Base-by-base conservation (phyloP, 257 asterid genomes). In the Lavandula angustifolia region DNA sequence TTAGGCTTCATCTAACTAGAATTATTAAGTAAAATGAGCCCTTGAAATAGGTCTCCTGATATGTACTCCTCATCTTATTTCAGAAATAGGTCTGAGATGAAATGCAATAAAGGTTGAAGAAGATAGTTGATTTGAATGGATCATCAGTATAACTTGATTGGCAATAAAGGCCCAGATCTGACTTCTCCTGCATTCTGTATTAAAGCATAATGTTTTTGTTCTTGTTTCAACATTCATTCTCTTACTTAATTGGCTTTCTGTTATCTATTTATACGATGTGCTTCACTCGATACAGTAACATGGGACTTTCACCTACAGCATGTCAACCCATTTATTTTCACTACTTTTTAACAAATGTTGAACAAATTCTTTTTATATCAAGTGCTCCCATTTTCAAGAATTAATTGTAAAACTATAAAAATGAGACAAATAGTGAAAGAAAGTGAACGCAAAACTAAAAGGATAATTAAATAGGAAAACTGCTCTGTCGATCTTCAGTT, bases 31-130 rank as follows among this genome's bases (percentile, higher is more conserved):
- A 73, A 54, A 61, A 29, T 35, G 60, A 47, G 14, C 18, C 73
- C 67, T 61, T 22, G 27, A n/a, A n/a, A n/a, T n/a, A n/a, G n/a
- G n/a, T 37, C 6, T 22, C 27, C 27, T 22, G 27, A 22, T 22
- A 22, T 61, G 13, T 29, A 4, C 14, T 66, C 31, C 78, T 76
- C 60, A 70, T 70, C 14, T 52, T 67, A 7, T 76, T 72, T 63
- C 95, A 89, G 96, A 87, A 75, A 40, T 89, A 37, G 94, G 96
- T 73, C 91, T 82, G 68, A 34, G 78, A 67, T 66, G 48, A 31
- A 31, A 68, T 63, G 67, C 52, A 46, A 13, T 50, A 56, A 66
- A 72, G 86, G 35, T 71, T 60, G 82, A 75, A 62, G 74, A 80
- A 5, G 72, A 53, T 9, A 22, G 1, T 22, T 22, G 27, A 22